phyloP scores from a whole-genome alignment of 345 rosid species.

The Erodium maritimum region DNA sequence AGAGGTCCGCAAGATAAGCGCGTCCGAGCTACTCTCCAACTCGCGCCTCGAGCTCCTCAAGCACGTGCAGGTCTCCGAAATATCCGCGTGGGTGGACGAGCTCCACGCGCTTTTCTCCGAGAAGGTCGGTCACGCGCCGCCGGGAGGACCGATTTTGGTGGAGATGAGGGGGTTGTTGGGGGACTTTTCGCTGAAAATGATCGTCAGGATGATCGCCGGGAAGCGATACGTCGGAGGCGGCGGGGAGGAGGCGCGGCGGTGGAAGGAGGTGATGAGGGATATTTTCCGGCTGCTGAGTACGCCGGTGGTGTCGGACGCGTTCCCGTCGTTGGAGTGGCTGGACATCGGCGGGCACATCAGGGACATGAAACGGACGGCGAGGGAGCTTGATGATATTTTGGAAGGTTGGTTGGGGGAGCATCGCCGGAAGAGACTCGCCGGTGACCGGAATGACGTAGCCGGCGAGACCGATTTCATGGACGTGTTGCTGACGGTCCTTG shows the following conservation, averaged over 20 bases:
- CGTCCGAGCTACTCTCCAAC: constrained; percentile 24
- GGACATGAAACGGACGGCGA: constrained; percentile 17
- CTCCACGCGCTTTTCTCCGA: constrained; percentile 3
- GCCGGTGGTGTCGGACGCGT: constrained; percentile 16
- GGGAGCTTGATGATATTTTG: constrained; percentile 13
- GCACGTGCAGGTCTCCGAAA: constrained; percentile 9
- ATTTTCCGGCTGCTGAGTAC: constrained; percentile 11
- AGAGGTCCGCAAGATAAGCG: constrained; percentile 13
- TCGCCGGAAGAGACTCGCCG: constrained; percentile 11
- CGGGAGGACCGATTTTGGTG: constrained; percentile 4
- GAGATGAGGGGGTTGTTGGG: constrained; percentile 24
- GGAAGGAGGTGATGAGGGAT: constrained; percentile 8
- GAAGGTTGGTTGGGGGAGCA: constrained; percentile 30
- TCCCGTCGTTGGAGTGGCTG: constrained; percentile 21
- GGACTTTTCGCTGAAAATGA: constrained; percentile 17
- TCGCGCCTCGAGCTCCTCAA: constrained; percentile 17
- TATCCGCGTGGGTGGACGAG: constrained; percentile 6
- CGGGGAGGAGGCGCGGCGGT: constrained; percentile 11
- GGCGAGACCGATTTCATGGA: constrained; percentile 24
- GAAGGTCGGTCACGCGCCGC: neutral
- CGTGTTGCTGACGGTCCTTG: constrained; percentile 13
- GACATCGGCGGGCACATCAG: constrained; percentile 24
- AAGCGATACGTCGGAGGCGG: constrained; percentile 16
- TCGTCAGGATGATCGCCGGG: constrained; percentile 22
- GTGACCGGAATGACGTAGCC: neutral